Conservation (phyloP, 352 stramenopile genomes). For the Aphanomyces astaci region DNA sequence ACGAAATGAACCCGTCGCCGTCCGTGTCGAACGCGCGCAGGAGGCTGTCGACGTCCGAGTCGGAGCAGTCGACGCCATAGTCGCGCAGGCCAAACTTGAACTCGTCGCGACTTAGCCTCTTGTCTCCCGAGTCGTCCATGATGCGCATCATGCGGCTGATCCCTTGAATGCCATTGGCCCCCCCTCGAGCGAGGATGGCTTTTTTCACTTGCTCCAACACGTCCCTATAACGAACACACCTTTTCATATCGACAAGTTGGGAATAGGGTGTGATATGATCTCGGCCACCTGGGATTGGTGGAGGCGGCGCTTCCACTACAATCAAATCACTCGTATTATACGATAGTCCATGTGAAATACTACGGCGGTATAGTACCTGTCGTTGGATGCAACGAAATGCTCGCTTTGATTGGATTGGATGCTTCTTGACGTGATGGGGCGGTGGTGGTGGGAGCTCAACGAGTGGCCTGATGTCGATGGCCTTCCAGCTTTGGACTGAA, state of each 20-base stretch:
- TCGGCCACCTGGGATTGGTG: neutral
- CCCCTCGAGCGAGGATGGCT: conserved; percentile 33
- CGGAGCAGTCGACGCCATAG: conserved; percentile 39
- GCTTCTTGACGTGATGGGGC: neutral
- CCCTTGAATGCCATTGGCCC: conserved; percentile 42
- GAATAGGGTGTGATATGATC: too few relatives aligned
- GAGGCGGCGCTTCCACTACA: too few relatives aligned
- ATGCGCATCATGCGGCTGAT: conserved; percentile 35
- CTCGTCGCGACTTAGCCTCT: conserved; percentile 39
- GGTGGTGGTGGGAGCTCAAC: neutral
- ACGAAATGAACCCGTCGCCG: conserved; percentile 43
- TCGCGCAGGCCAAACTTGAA: conserved; percentile 54
- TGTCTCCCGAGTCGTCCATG: conserved; percentile 41
- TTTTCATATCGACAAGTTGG: neutral
- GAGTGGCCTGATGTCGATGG: neutral
- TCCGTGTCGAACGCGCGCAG: conserved; percentile 41
- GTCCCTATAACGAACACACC: neutral
- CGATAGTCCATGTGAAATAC: too few relatives aligned
- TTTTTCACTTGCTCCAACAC: conserved; percentile 30
- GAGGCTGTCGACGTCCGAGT: conserved; percentile 33
- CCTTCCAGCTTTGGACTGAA: too few relatives aligned
- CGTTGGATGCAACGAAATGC: neutral
- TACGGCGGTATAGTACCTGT: conserved; percentile 14
- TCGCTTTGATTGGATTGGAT: neutral
- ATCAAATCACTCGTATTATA: too few relatives aligned